Evolutionary conservation across 164 flowering plant genomes (phyloP), one percentile per base, ranked within the genome.

Genomic region (Euptelea pleiosperma): DNA sequence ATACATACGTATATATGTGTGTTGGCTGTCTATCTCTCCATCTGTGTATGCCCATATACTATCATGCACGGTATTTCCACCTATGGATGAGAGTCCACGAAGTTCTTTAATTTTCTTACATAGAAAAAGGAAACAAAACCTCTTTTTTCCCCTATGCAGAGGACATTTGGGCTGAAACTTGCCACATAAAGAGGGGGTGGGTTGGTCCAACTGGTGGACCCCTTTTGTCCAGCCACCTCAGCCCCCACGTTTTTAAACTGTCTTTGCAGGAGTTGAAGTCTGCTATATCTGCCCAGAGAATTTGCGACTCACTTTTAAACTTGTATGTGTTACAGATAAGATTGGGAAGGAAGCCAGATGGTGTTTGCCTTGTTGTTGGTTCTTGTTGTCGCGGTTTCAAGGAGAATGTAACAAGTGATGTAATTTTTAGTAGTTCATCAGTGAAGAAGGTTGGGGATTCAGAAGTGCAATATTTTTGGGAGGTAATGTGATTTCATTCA

Each of bases 351-450:
- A 83, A 87, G 73, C 96, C 98, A 16, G 98, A 92, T 77, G 98
- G 98, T 40, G 77, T 82, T 48, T 92, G 98, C 74, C 89, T 89
- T 48, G 96, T 92, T 52, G 98, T 89, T 71, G 96, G 98, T 46
- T 80, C 91, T 65, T 86, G 96, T 72, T 79, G 81, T 62, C 87
- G 86, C 50, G 98, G 98, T 37, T 89, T 89, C 53, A 76, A 73
- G 54, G 74, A 79, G 18, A 92, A 92, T 55, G 52, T 77, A 46
- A 73, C 78, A 54, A 86, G 97, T 77, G 98, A 92, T 78, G 85
- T 89, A 37, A 92, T 92, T 58, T 92, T 70, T 57, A 81, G 87
- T 63, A 92, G 85, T 63, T 75, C 88, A 44, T 64, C 86, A 6
- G 75, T 76, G 45, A 87, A 68, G 66, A 73, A 61, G 34, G 73